phyloP scores from a whole-genome alignment of 768 basidiomycete species.

The Lactifluus hygrophoroides region DNA sequence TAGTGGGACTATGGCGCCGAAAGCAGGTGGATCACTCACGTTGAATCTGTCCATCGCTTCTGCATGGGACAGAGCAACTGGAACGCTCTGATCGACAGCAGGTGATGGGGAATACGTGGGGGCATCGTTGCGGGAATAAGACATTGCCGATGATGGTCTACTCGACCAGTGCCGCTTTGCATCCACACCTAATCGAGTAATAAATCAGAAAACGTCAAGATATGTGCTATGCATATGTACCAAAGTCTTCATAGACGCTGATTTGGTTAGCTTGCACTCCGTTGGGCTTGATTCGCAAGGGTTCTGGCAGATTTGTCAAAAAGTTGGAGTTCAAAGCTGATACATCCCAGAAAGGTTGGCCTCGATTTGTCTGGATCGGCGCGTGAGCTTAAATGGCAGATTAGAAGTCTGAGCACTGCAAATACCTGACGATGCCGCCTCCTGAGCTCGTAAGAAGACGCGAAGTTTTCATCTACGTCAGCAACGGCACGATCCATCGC shows the following conservation, averaged over 20 bases:
- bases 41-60: slow-evolving; percentile 87
- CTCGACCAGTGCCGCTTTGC: slow-evolving; percentile 48
- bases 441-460: slow-evolving; percentile 70
- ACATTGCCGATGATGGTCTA: slow-evolving; percentile 62
- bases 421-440: slow-evolving; percentile 79
- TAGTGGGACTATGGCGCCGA: neutral
- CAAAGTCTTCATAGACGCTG: slow-evolving; percentile 94
- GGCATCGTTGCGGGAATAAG: slow-evolving; percentile 47
- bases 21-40: slow-evolving; percentile 34
- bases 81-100: slow-evolving; percentile 42
- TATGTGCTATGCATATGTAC: slow-evolving; percentile 27
- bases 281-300: slow-evolving; percentile 71
- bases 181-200: slow-evolving; percentile 37
- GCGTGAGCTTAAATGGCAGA: neutral
- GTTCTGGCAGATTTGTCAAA: slow-evolving; percentile 71
- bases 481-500: slow-evolving; percentile 93
- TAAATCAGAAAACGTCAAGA: neutral
- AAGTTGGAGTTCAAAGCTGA: slow-evolving; percentile 63
- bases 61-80: slow-evolving; percentile 50
- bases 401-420: slow-evolving; percentile 5
- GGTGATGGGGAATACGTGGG: slow-evolving; percentile 54
- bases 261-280: slow-evolving; percentile 79
- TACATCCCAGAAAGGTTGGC: slow-evolving; percentile 86
- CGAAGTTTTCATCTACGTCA: slow-evolving; percentile 89
- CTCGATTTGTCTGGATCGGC: slow-evolving; percentile 43